These are phyloP conservation scores for Athelia sp. DNA, from an alignment of 1,284 basidiomycete genomes.

Conservation along the genomic window DNA sequence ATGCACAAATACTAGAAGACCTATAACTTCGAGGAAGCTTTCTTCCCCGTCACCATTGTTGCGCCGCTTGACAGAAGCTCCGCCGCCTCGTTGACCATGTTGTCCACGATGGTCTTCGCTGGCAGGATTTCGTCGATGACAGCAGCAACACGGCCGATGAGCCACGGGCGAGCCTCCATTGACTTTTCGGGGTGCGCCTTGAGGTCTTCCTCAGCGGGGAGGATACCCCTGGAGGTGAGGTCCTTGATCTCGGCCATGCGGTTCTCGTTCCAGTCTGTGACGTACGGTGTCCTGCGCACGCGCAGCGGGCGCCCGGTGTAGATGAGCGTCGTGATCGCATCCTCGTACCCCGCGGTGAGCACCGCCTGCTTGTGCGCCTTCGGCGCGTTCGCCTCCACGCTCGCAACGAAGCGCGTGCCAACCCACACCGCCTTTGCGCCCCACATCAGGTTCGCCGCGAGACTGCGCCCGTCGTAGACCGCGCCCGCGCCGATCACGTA, in stretches of 20 bases:
- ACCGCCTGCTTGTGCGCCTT: slow-evolving; percentile 75
- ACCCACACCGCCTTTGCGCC: slow-evolving; percentile 87
- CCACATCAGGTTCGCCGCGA: slow-evolving; percentile 75
- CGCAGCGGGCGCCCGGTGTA: slow-evolving; percentile 84
- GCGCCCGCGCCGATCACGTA: slow-evolving; percentile 81
- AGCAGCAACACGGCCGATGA: slow-evolving; percentile 88
- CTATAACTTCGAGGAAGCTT: slow-evolving; percentile 33
- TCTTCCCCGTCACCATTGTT: slow-evolving; percentile 31
- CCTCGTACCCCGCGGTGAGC: slow-evolving; percentile 64
- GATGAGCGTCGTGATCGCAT: slow-evolving; percentile 67
- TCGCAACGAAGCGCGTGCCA: slow-evolving; percentile 88
- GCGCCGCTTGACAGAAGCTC: slow-evolving; percentile 35
- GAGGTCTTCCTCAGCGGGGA: slow-evolving; percentile 75
- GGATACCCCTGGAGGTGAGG: slow-evolving; percentile 60
- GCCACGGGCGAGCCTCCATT: slow-evolving; percentile 56
- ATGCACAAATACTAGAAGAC: background rate
- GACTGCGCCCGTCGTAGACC: slow-evolving; percentile 77
- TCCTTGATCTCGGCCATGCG: slow-evolving; percentile 54
- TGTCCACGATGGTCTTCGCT: slow-evolving; percentile 78
- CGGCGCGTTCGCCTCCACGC: slow-evolving; percentile 76
- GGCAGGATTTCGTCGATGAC: slow-evolving; percentile 76
- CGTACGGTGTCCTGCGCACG: slow-evolving; percentile 75
- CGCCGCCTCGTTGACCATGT: slow-evolving; percentile 72
- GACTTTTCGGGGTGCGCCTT: slow-evolving; percentile 65
- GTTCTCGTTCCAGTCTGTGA: slow-evolving; percentile 62